A percentile compares a stretch with the other conserved stretches of the same genome.
These are phyloP conservation scores for Adenanthera pavonina DNA, from an alignment of 306 rosid genomes.

Conservation along the genomic window DNA sequence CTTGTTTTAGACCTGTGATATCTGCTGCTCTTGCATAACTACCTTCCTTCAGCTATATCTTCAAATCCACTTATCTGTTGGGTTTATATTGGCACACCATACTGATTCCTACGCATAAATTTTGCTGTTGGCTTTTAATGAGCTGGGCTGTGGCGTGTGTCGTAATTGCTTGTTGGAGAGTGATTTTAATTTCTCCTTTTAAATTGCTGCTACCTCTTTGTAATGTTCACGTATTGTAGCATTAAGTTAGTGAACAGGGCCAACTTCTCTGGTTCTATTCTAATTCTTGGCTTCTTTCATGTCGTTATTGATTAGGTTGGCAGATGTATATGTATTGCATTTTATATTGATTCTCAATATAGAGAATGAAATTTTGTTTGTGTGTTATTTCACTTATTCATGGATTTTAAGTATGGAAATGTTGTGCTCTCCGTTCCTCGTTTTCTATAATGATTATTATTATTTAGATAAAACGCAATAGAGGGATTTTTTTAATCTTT, in stretches of 20 bases:
- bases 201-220: background rate
- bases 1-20: slow-evolving; percentile 62
- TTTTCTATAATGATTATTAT: no score
- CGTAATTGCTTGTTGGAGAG: slow-evolving; percentile 45
- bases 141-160: slow-evolving; percentile 39
- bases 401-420: background rate
- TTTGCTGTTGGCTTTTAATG: slow-evolving; percentile 45
- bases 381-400: slow-evolving; percentile 3
- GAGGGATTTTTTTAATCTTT: background rate
- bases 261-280: slow-evolving; percentile 23
- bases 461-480: background rate
- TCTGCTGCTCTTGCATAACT: slow-evolving; percentile 39
- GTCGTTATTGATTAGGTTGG: slow-evolving; percentile 42
- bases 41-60: slow-evolving; percentile 49
- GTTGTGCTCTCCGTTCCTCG: background rate
- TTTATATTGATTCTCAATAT: slow-evolving; percentile 45
- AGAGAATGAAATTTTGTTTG: slow-evolving; percentile 43
- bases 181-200: slow-evolving; percentile 46
- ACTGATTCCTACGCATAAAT: slow-evolving; percentile 46
- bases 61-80: slow-evolving; percentile 41
- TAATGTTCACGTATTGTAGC: slow-evolving; percentile 50
- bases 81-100: slow-evolving; percentile 51
- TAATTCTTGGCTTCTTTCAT: slow-evolving; percentile 5
- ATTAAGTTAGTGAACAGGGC: slow-evolving; percentile 37
- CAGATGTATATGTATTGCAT: slow-evolving; percentile 60